Evolutionary conservation across 1,284 basidiomycete genomes (phyloP), one percentile per base, ranked within the genome.

Genomic region (Pseudozyma hubeiensis): DNA sequence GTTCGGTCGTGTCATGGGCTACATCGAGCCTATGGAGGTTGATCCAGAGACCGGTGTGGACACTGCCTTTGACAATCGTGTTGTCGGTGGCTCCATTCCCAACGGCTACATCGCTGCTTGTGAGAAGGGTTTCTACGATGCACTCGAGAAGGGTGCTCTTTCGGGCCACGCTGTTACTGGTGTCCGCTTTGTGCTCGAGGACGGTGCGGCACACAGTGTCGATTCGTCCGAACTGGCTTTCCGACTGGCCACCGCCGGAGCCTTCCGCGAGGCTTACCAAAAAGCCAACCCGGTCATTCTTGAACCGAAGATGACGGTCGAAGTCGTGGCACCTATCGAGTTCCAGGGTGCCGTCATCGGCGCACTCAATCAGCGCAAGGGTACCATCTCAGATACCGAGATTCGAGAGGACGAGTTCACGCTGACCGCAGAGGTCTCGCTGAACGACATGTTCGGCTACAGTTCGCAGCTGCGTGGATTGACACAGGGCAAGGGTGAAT

Each of bases 371-470:
- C 91, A 93, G 68, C 89, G 97, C 40, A 90, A 94, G 66, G 97
- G 97, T 2, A 95, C 93, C 7, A 97, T 99, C 80, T 88, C 96
- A 52, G 96, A 98, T 82, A 97, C 93, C 71, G 97, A 99, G 86
- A 91, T 97, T 37, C 90, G 95, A 45, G 95, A 97, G 79, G 97
- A 99, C 82, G 96, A 99, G 86, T 98, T 99, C 83, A 94, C 93
- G 2, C 89, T 92, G 59, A 88, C 89, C 24, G 94, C 94, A 31
- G 96, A 98, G 84, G 95, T 99, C 14, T 91, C 93, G 9, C 86
- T 99, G 85, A 98, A 96, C 85, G 96, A 99, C 83, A 99, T 99
- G 97, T 99, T 99, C 85, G 96, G 96, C 34, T 99, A 82, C 60
- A 81, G 78, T 44, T 80, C 78, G 45, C 80, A 80, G 61, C 72